A percentile compares a stretch with the other conserved stretches of the same genome.
These are phyloP conservation scores for Oryza brachyantha DNA, from an alignment of 176 grass and related monocot genomes.

Conservation along the genomic window DNA sequence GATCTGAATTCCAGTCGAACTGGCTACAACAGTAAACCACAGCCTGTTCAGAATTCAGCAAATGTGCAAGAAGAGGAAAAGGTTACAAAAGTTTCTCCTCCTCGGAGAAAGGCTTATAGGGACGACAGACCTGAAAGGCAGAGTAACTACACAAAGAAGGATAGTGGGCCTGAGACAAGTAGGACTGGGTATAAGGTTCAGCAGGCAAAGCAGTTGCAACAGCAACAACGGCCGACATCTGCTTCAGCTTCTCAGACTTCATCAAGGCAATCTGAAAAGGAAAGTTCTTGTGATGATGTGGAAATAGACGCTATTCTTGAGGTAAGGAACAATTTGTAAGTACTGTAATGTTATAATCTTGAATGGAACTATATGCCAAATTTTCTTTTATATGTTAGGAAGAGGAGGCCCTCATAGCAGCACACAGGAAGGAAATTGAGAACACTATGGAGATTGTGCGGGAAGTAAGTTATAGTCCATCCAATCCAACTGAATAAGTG, in stretches of 20 bases:
- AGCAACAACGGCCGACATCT: conserved; percentile 55
- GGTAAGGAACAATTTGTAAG: conserved; percentile 49
- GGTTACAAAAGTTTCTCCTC: conserved; percentile 82
- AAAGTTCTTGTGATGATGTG: conserved; percentile 73
- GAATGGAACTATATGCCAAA: not conserved
- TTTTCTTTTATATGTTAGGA: conserved; percentile 59
- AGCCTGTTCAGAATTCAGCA: conserved; percentile 53
- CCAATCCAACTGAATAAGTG: not conserved
- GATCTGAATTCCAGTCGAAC: conserved; percentile 51
- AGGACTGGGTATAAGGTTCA: conserved; percentile 54
- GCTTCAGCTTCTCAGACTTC: conserved; percentile 47
- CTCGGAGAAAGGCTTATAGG: conserved; percentile 73
- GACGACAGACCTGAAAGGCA: conserved; percentile 81
- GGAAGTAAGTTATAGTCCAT: conserved; percentile 56
- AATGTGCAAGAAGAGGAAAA: conserved; percentile 78
- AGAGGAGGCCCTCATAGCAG: conserved; percentile 95
- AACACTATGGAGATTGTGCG: conserved; percentile 99
- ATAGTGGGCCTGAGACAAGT: conserved; percentile 43
- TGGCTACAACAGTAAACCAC: conserved; percentile 49
- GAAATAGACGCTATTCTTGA: conserved; percentile 97
- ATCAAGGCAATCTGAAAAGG: conserved; percentile 71
- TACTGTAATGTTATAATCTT: conserved; percentile 3
- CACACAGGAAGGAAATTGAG: conserved; percentile 98
- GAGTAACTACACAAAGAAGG: conserved; percentile 68
- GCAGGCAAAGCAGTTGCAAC: conserved; percentile 52